These are phyloP conservation scores for Trypanosomatidae sp. DNA, from an alignment of 208 protist species.

Conservation along the genomic window DNA sequence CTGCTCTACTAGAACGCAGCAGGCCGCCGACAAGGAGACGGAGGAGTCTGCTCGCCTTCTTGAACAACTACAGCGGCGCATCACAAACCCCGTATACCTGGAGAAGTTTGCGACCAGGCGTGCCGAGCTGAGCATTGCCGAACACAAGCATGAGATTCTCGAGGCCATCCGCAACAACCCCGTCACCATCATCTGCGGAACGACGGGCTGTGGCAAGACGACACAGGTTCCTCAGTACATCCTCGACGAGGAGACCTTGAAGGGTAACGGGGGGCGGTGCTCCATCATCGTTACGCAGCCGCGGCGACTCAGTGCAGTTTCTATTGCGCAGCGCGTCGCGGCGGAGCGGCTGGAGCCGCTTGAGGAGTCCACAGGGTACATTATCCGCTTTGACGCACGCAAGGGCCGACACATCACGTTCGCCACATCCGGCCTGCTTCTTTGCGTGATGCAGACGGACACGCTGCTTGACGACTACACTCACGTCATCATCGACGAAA, in stretches of 20 bases:
- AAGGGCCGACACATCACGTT: conserved; percentile 96
- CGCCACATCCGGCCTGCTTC: conserved; percentile 98
- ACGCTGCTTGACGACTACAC: conserved; percentile 90
- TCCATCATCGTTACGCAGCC: conserved; percentile 97
- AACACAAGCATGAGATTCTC: conserved; percentile 71
- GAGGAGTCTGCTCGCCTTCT: conserved; percentile 54
- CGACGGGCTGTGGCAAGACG: conserved; percentile 97
- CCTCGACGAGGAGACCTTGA: conserved; percentile 77
- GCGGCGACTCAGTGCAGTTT: conserved; percentile 97
- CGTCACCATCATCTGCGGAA: conserved; percentile 94
- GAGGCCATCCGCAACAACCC: conserved; percentile 61
- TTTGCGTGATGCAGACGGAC: conserved; percentile 93
- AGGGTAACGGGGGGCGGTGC: conserved; percentile 57
- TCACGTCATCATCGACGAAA: conserved; percentile 99
- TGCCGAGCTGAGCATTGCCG: conserved; percentile 66
- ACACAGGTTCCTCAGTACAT: conserved; percentile 97
- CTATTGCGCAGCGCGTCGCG: conserved; percentile 98
- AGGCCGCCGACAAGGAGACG: conserved; percentile 6
- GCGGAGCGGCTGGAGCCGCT: conserved; percentile 96
- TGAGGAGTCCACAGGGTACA: conserved; percentile 98
- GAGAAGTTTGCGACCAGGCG: conserved; percentile 66
- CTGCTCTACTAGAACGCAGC: background rate
- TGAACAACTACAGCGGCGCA: conserved; percentile 41
- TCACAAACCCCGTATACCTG: conserved; percentile 61
- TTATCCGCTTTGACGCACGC: conserved; percentile 97